phyloP scores from a whole-genome alignment of 768 basidiomycete species.

The Tephrocybe sp. region DNA sequence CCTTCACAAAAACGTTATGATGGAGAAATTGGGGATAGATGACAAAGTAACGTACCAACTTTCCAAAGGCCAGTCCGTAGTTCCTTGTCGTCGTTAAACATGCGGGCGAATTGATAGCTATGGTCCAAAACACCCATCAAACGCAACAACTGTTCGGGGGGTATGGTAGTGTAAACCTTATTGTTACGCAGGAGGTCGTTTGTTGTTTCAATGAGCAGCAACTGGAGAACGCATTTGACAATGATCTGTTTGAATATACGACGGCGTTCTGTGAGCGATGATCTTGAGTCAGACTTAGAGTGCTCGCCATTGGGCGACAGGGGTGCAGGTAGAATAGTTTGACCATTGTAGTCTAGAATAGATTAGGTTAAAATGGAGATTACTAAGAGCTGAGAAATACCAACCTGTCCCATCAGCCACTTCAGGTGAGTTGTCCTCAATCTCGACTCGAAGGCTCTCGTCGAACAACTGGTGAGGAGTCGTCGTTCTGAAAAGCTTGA shows the following conservation, averaged over 20 bases:
- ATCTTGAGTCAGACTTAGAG: constrained; percentile 42
- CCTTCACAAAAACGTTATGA: too few relatives aligned
- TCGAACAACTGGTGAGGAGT: constrained; percentile 98
- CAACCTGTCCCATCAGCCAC: constrained; percentile 46
- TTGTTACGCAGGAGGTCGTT: constrained; percentile 93
- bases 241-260: constrained; percentile 97
- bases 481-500: constrained; percentile 95
- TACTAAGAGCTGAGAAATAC: constrained; percentile 1
- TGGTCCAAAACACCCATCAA: constrained; percentile 96
- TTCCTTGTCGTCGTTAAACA: constrained; percentile 98
- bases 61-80: constrained; percentile 96
- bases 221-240: constrained; percentile 97
- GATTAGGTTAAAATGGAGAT: background rate
- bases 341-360: constrained; percentile 55
- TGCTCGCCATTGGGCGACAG: constrained; percentile 72
- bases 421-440: constrained; percentile 59
- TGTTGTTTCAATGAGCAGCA: constrained; percentile 95
- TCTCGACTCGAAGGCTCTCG: constrained; percentile 82
- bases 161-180: constrained; percentile 89
- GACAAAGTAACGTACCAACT: constrained; percentile 98
- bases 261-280: constrained; percentile 69
- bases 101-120: constrained; percentile 94
- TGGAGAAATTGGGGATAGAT: too few relatives aligned
- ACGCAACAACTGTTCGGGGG: constrained; percentile 87
- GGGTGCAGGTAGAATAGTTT: constrained; percentile 81